Percentiles rank a stretch among this genome's conserved stretches.
Evolutionary conservation across 2,329 filamentous ascomycete genomes (phyloP).

Genomic region (Fusarium secorum): DNA sequence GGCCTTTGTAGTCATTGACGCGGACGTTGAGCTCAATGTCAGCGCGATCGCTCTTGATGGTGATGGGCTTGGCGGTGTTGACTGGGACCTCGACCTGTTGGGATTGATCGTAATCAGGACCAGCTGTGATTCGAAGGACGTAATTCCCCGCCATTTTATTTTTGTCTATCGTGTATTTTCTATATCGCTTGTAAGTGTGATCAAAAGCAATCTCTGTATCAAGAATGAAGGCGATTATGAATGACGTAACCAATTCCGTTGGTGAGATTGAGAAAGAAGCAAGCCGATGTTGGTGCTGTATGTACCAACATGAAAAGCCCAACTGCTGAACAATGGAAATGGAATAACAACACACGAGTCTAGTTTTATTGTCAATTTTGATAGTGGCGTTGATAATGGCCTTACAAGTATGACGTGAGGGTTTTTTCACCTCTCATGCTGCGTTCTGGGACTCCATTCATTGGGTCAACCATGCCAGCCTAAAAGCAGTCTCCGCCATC

Average conservation of each 20-base stretch:
- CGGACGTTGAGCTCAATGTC: constrained; percentile 76
- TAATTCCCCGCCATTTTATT: constrained; percentile 72
- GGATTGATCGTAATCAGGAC: constrained; percentile 75
- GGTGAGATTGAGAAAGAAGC: not conserved
- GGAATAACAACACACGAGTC: not conserved
- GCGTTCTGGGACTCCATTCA: constrained; percentile 1
- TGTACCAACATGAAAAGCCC: not conserved
- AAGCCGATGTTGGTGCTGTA: not conserved
- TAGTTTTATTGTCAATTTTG: not conserved
- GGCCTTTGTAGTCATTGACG: constrained; percentile 71
- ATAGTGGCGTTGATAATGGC: constrained; percentile 13
- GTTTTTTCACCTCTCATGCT: constrained; percentile 1
- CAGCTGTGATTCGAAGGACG: constrained; percentile 82
- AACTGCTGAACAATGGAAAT: not conserved
- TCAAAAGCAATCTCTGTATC: constrained; percentile 1
- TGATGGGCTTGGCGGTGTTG: constrained; percentile 70
- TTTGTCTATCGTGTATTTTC: not conserved
- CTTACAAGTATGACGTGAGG: constrained; percentile 37
- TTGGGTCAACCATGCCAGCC: constrained; percentile 23
- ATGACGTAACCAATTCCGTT: constrained; percentile 23
- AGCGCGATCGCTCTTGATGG: constrained; percentile 69
- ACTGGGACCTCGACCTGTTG: constrained; percentile 79
- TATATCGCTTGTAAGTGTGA: not conserved
- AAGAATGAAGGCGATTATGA: not conserved
- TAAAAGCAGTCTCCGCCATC: constrained; percentile 1